Evolutionary conservation across 1,139 yeast genomes (phyloP), one percentile per base, ranked within the genome.

Genomic region (Candida sojae): DNA sequence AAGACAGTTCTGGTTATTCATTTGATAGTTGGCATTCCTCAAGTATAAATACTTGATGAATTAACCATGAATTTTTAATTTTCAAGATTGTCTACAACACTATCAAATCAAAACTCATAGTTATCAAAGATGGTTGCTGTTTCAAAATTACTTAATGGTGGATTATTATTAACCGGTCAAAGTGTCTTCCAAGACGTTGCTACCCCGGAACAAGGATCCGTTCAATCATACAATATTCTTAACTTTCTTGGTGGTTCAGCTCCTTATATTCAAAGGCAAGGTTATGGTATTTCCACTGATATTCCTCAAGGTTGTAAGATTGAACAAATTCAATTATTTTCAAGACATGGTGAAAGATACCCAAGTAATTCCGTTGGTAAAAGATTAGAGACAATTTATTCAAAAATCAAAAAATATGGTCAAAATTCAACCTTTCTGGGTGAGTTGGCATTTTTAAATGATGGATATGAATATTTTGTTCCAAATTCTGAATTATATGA

Each of bases 331-430:
- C 84, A 82, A 54, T 65, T 82, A 51, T 66, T 82, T 44, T 73
- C 79, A 49, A 78, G 93, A 60, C 93, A 87, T 57, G 93, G 92
- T n/a, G 91, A 85, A 59, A 70, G 93, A 57, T 86, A 73, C 61
- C 90, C 89, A 17, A 64, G 73, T 3, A 58, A 58, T 13, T 55
- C 60, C 30, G 59, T 61, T 17, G 77, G 75, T 25, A 50, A 50
- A 33, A 39, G 39, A 9, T 54, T 50, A 34, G 57, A 63, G 42
- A 55, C 56, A 8, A 49, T 66, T 36, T 47, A 57, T 48, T 42
- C 54, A 9, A 65, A 62, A 48, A 56, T 67, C 44, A 42, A 57
- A 44, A 45, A 53, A 12, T 62, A 61, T 52, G 6, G 23, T 17
- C 8, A 12, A 12, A 61, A 63, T 33, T 56, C 59, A 1, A 64